Base-by-base conservation (phyloP, 202 grass and related monocot species). In the Schoenoplectus tabernaemontani region DNA sequence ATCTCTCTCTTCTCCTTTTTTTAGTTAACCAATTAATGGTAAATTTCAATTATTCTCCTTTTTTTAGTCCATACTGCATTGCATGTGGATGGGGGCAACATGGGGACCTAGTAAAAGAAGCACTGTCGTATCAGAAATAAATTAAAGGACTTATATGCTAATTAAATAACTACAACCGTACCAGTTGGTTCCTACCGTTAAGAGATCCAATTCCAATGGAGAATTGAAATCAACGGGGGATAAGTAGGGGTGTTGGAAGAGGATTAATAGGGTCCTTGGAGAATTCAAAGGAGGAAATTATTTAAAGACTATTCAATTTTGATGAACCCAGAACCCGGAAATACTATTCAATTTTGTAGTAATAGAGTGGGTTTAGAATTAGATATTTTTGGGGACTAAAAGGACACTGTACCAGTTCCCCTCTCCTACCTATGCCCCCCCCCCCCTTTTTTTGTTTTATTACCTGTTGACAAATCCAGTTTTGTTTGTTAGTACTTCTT, bases 61-160 rank as follows among this genome's bases (percentile, higher is more conserved):
- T n/a, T n/a, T n/a, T n/a, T n/a, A n/a, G n/a, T 42, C 19, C 15
- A 43, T 44, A 34, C 38, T 63, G 58, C 59, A n/a, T 47, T 26
- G 38, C 58, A 80, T 41, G 77, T 80, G 77, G 77, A 64, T 51
- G 77, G 57, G 68, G 57, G 38, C 77, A 80, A 44, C 23, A 50
- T 2, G 7, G 39, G 39, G 36, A 62, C 77, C 77, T 47, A 28
- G 57, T 30, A 53, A 19, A 74, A 75, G 15, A 17, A 75, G 54
- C 24, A 33, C 16, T 30, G 70, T n/a, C 38, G 66, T 46, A 46
- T 36, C 16, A 20, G 9, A 74, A 53, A 33, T 74, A 51, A 73
- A 73, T 17, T n/a, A n/a, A n/a, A n/a, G n/a, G n/a, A 7, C 70
- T 54, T 24, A n/a, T 10, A 7, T 51, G 28, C 2, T 9, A 53